phyloP scores from a whole-genome alignment of 495 filamentous ascomycete genomes.

The Aspergillus conjunctus region DNA sequence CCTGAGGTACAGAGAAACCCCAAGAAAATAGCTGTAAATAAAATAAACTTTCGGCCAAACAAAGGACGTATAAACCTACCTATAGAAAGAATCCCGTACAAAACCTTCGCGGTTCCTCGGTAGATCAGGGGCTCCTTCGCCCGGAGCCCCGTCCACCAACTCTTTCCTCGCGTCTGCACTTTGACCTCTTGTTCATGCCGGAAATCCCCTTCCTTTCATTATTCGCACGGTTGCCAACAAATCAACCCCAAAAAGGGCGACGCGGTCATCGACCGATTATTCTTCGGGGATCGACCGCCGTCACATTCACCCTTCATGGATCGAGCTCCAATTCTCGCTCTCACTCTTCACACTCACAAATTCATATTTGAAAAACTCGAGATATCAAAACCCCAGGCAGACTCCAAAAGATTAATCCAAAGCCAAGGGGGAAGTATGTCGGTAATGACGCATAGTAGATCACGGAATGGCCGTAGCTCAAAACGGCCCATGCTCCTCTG shows the following conservation, averaged over 20 bases:
- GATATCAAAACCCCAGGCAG: neutral
- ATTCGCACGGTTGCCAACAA: too few species aligned
- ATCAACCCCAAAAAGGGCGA: too few species aligned
- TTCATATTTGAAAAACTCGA: too few species aligned
- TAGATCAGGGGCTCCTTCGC: neutral
- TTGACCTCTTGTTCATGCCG: neutral
- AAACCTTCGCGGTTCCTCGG: constrained; percentile 9
- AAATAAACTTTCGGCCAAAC: neutral
- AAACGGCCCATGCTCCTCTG: constrained; percentile 6
- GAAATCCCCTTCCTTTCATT: neutral
- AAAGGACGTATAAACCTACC: neutral
- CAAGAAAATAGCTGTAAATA: neutral
- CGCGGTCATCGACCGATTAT: too few species aligned
- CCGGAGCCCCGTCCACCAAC: constrained; percentile 7
- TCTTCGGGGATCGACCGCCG: too few species aligned
- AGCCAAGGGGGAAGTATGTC: neutral
- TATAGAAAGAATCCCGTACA: neutral
- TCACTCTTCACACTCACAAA: too few species aligned
- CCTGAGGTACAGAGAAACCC: too few species aligned
- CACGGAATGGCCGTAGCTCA: neutral
- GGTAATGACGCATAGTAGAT: neutral
- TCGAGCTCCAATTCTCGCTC: too few species aligned
- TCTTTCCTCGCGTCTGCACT: neutral
- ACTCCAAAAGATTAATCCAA: neutral
- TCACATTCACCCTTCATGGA: too few species aligned